A percentile compares a stretch with the other conserved stretches of the same genome.
phyloP scores from a whole-genome alignment of 2,329 filamentous ascomycete genomes.

The Ampelomyces quisqualis region DNA sequence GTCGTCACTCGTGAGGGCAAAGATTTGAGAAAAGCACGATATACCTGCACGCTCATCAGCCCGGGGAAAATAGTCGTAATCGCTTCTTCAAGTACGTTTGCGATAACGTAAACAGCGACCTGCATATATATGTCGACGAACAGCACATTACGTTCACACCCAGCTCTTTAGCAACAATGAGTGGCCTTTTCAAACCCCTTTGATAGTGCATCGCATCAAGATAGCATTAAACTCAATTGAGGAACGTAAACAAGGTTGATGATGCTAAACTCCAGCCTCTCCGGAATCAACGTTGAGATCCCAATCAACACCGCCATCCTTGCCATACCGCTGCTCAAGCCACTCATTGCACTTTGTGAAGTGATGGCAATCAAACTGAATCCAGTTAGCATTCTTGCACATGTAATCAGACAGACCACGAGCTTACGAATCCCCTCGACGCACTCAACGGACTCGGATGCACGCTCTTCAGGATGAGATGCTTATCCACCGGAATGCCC shows the following conservation, averaged over 20 bases:
- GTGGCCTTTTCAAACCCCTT: too few species aligned
- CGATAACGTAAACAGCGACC: too few species aligned
- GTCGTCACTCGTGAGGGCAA: too few species aligned
- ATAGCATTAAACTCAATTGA: too few species aligned
- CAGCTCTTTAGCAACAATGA: too few species aligned
- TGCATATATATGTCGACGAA: too few species aligned
- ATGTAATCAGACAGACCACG: not conserved
- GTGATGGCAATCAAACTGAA: conserved; percentile 71
- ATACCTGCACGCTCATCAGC: too few species aligned
- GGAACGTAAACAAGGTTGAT: too few species aligned
- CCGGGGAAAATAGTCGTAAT: too few species aligned
- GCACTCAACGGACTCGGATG: conserved; percentile 95
- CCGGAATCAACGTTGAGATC: conserved; percentile 56
- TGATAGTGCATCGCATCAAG: too few species aligned
- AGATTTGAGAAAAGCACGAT: not conserved
- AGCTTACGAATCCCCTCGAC: conserved; percentile 68
- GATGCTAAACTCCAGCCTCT: conserved; percentile 14
- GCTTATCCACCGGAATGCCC: conserved; percentile 69
- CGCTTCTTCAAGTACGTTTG: too few species aligned
- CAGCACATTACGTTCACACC: too few species aligned
- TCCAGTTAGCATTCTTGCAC: conserved; percentile 40
- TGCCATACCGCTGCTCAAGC: conserved; percentile 75
- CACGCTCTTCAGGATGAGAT: conserved; percentile 81
- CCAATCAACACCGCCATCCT: conserved; percentile 84
- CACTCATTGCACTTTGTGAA: conserved; percentile 83